Conservation (phyloP, 164 flowering plant species). For the Vitis amurensis region DNA sequence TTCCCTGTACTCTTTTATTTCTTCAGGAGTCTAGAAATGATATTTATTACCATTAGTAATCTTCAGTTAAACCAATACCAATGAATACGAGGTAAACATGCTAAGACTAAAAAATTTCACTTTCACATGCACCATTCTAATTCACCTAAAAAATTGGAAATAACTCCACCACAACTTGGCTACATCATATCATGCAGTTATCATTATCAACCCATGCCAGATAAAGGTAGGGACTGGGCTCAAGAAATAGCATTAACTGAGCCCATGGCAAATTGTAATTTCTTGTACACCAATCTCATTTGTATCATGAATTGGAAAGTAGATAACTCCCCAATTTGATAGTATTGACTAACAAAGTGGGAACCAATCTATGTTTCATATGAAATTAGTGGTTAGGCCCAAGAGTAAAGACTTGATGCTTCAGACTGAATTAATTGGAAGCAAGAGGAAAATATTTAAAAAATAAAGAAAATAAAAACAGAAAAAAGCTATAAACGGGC, state of each 20-base stretch:
- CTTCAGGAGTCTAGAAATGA: constrained; percentile 69
- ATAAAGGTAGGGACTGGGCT: not conserved
- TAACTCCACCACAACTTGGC: too few species aligned
- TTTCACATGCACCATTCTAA: too few species aligned
- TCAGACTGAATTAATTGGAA: not conserved
- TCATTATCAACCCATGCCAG: too few species aligned
- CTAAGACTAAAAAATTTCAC: too few species aligned
- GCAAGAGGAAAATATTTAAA: not conserved
- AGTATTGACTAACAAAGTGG: not conserved
- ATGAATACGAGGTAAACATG: too few species aligned
- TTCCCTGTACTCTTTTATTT: constrained; percentile 89
- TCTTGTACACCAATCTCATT: not conserved
- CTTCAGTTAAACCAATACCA: too few species aligned
- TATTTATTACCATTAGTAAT: too few species aligned
- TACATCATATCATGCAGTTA: too few species aligned
- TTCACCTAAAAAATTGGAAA: too few species aligned
- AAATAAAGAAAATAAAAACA: not conserved
- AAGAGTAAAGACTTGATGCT: not conserved
- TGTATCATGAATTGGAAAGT: not conserved
- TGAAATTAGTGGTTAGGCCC: not conserved
- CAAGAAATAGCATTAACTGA: not conserved
- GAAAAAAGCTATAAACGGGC: not conserved
- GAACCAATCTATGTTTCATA: not conserved
- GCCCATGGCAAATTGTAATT: not conserved
- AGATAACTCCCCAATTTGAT: not conserved